Evolutionary conservation across 768 basidiomycete genomes (phyloP).

Genomic region (Tulasnella sp.): DNA sequence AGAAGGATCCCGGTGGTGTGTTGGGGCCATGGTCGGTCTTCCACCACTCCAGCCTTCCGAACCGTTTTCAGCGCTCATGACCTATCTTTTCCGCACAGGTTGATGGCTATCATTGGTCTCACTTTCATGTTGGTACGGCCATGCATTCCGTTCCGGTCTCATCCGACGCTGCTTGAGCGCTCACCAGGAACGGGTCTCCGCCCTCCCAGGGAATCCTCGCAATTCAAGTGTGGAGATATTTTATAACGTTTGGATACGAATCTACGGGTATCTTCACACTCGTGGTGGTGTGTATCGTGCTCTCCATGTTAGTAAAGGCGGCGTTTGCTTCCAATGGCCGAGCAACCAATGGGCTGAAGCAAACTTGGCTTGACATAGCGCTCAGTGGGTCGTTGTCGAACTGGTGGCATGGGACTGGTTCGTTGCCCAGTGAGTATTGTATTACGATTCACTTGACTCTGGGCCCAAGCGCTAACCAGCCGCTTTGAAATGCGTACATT

Average conservation of each 20-base stretch:
- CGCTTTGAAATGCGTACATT: not conserved
- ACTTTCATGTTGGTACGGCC: not conserved
- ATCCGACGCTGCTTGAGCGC: not conserved
- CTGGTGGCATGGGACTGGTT: not conserved
- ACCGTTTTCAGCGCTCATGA: not conserved
- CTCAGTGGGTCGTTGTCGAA: not conserved
- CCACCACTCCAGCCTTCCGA: not conserved
- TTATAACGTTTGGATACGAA: not conserved
- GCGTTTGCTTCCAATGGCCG: not conserved
- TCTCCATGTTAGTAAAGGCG: not conserved
- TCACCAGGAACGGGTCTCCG: not conserved
- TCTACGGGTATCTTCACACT: not conserved
- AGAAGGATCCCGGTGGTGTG: not conserved
- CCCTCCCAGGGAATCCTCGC: not conserved
- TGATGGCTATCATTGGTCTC: not conserved
- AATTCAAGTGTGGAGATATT: not conserved
- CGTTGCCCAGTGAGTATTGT: not conserved
- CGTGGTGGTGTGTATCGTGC: not conserved
- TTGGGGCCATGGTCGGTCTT: not conserved
- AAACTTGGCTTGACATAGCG: not conserved
- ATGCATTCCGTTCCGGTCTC: not conserved
- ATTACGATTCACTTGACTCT: not conserved
- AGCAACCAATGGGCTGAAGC: not conserved
- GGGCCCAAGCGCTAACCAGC: no score
- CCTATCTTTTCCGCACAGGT: not conserved